These are phyloP conservation scores for Fusarium paranaense DNA, from an alignment of 2,329 filamentous ascomycete genomes.

Conservation along the genomic window DNA sequence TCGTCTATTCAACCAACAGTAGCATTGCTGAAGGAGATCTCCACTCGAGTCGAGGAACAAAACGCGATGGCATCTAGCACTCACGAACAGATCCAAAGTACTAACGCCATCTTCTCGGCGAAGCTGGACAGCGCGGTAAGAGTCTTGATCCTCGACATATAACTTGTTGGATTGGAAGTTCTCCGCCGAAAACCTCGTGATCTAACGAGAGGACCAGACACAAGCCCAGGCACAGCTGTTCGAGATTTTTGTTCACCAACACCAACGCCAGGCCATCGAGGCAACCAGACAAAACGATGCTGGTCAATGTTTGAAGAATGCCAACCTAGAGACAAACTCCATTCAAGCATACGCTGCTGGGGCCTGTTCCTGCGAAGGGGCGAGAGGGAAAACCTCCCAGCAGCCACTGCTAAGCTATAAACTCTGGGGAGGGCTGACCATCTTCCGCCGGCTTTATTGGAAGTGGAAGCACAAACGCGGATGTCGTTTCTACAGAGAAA, in stretches of 20 bases:
- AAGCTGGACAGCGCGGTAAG: neutral
- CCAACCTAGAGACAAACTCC: neutral
- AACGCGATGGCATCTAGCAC: no score
- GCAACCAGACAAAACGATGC: neutral
- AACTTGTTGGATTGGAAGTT: neutral
- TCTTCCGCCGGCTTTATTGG: neutral
- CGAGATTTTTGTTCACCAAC: no score
- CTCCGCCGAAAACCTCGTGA: neutral
- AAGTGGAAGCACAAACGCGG: neutral
- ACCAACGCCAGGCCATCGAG: no score
- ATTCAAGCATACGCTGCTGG: neutral
- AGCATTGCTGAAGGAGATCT: fast-evolving
- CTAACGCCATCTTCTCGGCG: neutral
- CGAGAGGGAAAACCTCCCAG: no score
- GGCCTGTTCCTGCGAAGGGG: neutral
- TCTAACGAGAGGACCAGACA: neutral
- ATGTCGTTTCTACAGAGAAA: neutral
- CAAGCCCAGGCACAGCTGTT: no score
- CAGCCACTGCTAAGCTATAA: neutral
- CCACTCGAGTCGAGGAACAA: neutral
- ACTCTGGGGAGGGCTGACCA: neutral
- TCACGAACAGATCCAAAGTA: no score
- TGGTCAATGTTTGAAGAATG: neutral
- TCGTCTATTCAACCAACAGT: fast-evolving
- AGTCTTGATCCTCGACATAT: neutral